Conservation (phyloP, 2,329 filamentous ascomycete species). For the Penicillium expansum region DNA sequence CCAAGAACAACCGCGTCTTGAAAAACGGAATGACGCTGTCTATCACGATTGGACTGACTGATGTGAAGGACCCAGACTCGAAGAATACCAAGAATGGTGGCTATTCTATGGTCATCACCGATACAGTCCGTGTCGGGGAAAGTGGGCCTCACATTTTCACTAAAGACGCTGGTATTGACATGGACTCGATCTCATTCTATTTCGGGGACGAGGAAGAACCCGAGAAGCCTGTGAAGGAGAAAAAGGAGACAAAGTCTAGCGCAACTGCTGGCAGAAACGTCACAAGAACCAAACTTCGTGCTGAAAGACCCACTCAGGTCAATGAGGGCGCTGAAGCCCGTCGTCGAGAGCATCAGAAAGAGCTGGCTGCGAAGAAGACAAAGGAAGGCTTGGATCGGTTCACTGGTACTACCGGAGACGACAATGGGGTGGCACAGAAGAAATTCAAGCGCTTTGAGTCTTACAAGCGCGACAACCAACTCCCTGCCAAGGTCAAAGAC, state of each 20-base stretch:
- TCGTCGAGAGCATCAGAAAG: constrained; percentile 88
- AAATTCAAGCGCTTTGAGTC: constrained; percentile 99
- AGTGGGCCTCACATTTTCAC: constrained; percentile 76
- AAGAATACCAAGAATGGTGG: constrained; percentile 86
- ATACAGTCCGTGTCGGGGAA: constrained; percentile 84
- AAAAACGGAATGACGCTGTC: constrained; percentile 97
- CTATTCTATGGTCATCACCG: constrained; percentile 86
- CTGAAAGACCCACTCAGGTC: constrained; percentile 80
- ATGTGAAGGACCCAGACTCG: constrained; percentile 80
- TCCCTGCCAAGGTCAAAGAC: constrained; percentile 78
- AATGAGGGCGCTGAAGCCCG: constrained; percentile 87
- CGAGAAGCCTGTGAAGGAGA: constrained; percentile 76
- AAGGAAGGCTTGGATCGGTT: constrained; percentile 82
- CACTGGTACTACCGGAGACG: constrained; percentile 75
- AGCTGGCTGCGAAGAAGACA: constrained; percentile 83
- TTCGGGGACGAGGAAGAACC: constrained; percentile 93
- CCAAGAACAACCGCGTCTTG: constrained; percentile 76
- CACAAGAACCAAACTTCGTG: constrained; percentile 86
- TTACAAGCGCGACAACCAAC: constrained; percentile 95
- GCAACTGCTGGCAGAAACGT: constrained; percentile 94
- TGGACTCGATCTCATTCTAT: constrained; percentile 95
- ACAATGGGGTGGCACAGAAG: constrained; percentile 91
- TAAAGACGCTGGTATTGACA: constrained; percentile 83
- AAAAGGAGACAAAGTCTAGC: constrained; percentile 75
- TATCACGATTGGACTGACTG: constrained; percentile 83